Base-by-base conservation (phyloP, 2,329 filamentous ascomycete genomes). In the Zasmidium citrigriseum region DNA sequence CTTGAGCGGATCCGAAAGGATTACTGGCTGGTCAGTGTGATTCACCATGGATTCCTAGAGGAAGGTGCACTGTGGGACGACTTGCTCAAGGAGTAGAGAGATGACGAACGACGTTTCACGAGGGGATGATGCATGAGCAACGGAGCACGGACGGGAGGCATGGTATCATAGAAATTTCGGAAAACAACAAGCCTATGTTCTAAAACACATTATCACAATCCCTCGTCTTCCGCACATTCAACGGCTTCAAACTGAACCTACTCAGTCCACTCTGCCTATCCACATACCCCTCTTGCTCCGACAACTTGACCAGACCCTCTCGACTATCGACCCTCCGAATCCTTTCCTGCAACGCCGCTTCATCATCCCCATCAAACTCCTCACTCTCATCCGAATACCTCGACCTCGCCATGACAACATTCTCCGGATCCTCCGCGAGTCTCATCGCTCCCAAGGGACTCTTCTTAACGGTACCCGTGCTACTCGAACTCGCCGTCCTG, bases 21-120 rank as follows among this genome's bases (percentile, higher is more conserved):
- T 67, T 83, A 86, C 64, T 97, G 93, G 89, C 78, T 99, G 67
- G 92, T 98, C 46, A 98, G 96, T 78, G 82, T 95, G 57, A 93
- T 95, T 67, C 89, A 92, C 74, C 90, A 93, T 68, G 87, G 89
- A 54, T 95, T 83, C 73, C 78, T 92, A 14, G 84, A 92, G 51
- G 80, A 80, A 60, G 83, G 90, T 50, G 88, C 85, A 22, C 72
- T 95, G 67, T 95, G 91, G 90, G 79, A 87, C 22, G 67, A 67
- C 63, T 49, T 67, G 44, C 25, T 64, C 44, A 55, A 60, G 55
- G 47, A 57, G 49, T 27, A 52, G 16, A 18, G 41, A 47, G 16
- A 25, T 14, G 3, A 34, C 24, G 27, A 46, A 11, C 12, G 23
- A 49, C 11, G n/a, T 5, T 41, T 41, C n/a, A 27, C 16, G 23